Evolutionary conservation across 2,329 filamentous ascomycete genomes (phyloP), one percentile per base, ranked within the genome.

Genomic region (Aspergillus pseudoterreus): DNA sequence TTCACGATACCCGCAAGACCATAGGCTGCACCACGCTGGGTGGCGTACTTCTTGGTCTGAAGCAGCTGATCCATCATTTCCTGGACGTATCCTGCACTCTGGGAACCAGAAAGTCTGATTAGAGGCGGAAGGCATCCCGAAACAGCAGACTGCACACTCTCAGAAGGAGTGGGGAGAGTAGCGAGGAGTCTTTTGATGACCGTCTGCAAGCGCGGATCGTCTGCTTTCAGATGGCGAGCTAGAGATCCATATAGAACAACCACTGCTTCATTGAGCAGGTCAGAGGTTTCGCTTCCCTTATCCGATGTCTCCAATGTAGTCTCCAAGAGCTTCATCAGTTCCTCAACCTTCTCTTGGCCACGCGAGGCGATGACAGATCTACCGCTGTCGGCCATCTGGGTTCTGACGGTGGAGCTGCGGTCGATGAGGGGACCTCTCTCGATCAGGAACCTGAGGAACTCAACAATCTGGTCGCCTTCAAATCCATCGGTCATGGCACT

Each of bases 231-330:
- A 76, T 99, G 94, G 47, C 89, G 85, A 41, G 92, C 94, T 35
- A 99, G 76, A 47, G 95, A 92, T 67, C 94, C 94, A 63, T 99
- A 99, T 69, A 99, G 87, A 62, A 99, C 94, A 61, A 99, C 92
- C 47, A 99, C 92, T 15, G 95, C 94, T 73, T 99, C 94, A 61
- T 96, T 96, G 57, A 97, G 88, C 53, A 90, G 83, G 70, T 99
- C 95, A 15, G 89, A 86, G 49, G 86, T 83, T 59, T 92, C 84
- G 0, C 86, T 91, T 51, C 85, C 87, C 66, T 87, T 89, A 68
- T 94, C 90, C 2, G 91, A 88, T 2, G 84, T 85, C 65, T 92
- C 91, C n/a, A 99, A 78, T 0, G 90, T 91, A 21, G 80, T 81
- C 70, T 99, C 94, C 64, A 97, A 95, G 12, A 92, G 85, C 63